Percentiles rank a stretch among this genome's conserved stretches.
These are phyloP conservation scores for Beauveria brongniartii DNA, from an alignment of 2,329 filamentous ascomycete species.

Conservation along the genomic window DNA sequence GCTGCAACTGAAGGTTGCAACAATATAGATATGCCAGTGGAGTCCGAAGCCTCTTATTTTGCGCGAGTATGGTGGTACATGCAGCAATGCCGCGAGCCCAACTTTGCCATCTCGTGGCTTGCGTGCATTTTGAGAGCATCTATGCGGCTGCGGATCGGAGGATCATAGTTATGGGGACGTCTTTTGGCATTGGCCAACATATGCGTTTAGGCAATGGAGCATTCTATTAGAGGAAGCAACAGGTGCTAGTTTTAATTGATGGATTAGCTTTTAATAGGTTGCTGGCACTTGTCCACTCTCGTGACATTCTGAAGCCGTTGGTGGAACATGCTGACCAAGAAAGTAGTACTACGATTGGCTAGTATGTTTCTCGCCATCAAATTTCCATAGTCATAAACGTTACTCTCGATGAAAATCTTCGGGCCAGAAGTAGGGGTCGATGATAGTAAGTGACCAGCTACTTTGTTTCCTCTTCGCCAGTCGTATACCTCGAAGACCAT, in stretches of 20 bases:
- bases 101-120: neutral
- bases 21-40: constrained; percentile 3
- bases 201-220: neutral
- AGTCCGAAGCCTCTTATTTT: constrained; percentile 1
- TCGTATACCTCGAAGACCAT: constrained; percentile 90
- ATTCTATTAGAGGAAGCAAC: constrained; percentile 7
- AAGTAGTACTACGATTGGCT: neutral
- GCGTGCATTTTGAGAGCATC: neutral
- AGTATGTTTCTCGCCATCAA: constrained; percentile 76
- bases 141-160: neutral
- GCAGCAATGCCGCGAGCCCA: neutral
- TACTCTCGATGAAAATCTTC: constrained; percentile 68
- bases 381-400: constrained; percentile 60
- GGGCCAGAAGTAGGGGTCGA: constrained; percentile 55
- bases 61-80: neutral
- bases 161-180: neutral
- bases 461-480: constrained; percentile 71
- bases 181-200: constrained; percentile 1
- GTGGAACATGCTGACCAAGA: neutral
- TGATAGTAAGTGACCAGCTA: constrained; percentile 37
- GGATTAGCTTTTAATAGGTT: neutral
- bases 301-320: neutral
- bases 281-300: neutral
- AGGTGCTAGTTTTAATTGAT: constrained; percentile 8
- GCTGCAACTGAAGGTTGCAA: neutral